These are phyloP conservation scores for Rhynchospora tenuis DNA, from an alignment of 176 grass and related monocot species.

Conservation along the genomic window DNA sequence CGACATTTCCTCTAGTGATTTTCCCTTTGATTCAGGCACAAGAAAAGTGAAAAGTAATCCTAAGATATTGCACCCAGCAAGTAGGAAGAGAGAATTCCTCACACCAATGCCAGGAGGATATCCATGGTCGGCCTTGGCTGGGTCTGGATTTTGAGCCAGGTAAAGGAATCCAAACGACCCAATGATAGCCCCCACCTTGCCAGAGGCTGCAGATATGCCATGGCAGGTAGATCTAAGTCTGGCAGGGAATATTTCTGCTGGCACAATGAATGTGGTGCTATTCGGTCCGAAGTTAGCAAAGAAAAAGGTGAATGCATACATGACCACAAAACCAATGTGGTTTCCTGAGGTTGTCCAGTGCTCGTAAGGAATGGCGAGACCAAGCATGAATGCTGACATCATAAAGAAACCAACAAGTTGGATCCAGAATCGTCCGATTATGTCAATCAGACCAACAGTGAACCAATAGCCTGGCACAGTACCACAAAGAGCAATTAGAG, in stretches of 20 bases:
- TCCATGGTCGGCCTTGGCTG: slow-evolving; percentile 49
- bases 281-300: slow-evolving; percentile 52
- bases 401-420: slow-evolving; percentile 45
- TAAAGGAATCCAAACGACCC: slow-evolving; percentile 77
- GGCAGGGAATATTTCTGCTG: slow-evolving; percentile 80
- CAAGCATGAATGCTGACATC: slow-evolving; percentile 73
- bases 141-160: slow-evolving; percentile 60
- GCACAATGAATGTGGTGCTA: slow-evolving; percentile 85
- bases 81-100: slow-evolving; percentile 56
- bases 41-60: slow-evolving; percentile 58
- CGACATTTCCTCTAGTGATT: slow-evolving; percentile 76
- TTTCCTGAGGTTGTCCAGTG: slow-evolving; percentile 56
- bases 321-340: slow-evolving; percentile 56
- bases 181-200: slow-evolving; percentile 62
- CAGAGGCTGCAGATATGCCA: slow-evolving; percentile 62
- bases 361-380: slow-evolving; percentile 53
- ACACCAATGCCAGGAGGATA: slow-evolving; percentile 70
- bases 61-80: slow-evolving; percentile 59
- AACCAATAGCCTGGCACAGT: slow-evolving; percentile 85
- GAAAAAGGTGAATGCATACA: slow-evolving; percentile 63
- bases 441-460: slow-evolving; percentile 70
- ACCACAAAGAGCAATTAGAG: slow-evolving; percentile 73
- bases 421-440: slow-evolving; percentile 53
- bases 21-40: slow-evolving; percentile 75
- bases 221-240: slow-evolving; percentile 71